Base-by-base conservation (phyloP, 2,329 filamentous ascomycete species). In the Cercospora sesami region DNA sequence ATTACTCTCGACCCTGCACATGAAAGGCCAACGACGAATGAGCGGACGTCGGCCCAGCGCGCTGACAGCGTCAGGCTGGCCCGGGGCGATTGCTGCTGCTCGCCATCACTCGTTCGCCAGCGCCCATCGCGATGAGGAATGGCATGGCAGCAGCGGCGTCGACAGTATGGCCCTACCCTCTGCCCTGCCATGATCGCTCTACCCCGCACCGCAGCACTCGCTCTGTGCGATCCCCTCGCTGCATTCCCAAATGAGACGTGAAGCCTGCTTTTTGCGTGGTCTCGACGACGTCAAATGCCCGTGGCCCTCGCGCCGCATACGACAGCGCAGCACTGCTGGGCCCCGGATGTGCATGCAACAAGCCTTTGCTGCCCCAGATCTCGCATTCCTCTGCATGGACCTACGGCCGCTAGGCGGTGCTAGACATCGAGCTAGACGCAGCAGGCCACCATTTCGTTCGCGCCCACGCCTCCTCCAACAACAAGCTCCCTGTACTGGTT, bases 401-500 rank as follows among this genome's bases (percentile, higher is more conserved):
- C 45, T 36, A 59, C 64, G 55, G 63, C 63, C 48, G 60, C 60
- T 63, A 55, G 18, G 21, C 30, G 30, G 39, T 53, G 31, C 48
- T 55, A 65, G 57, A 65, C 63, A 59, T 31, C 58, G 42, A 42
- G 36, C 57, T 59, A 60, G 57, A 57, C 55, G 63, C 67, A 65
- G 71, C 67, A 69, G 69, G 67, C 67, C 66, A 64, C 66, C 61
- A 39, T 65, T 55, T 65, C 45, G 66, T 67, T 65, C 65, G 67
- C 65, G 67, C 64, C 42, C 67, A 63, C 58, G 62, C 68, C 67
- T 70, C 66, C 62, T 64, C 65, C 67, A 58, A 30, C 59, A 57
- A 45, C 45, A 66, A 71, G 69, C 71, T 70, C 66, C 68, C 65
- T 70, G 69, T 67, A 64, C 66, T 67, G 60, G 53, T 70, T 65